A percentile compares a stretch with the other conserved stretches of the same genome.
phyloP scores from a whole-genome alignment of 129 eudicot genomes.

The Kitagawia praeruptora region DNA sequence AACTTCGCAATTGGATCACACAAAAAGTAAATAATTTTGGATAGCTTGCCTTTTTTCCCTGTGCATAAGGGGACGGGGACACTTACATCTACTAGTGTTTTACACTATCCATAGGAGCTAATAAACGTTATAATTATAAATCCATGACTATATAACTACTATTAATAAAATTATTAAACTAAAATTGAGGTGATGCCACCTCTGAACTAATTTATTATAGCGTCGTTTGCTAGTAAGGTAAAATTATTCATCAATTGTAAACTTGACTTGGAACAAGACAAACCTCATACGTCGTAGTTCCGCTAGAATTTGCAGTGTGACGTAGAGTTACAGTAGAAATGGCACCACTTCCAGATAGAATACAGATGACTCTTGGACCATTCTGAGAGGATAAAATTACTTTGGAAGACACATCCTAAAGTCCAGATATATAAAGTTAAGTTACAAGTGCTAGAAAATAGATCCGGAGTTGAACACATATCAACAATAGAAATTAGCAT shows the following conservation, averaged over 20 bases:
- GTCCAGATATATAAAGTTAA: neutral
- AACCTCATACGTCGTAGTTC: constrained; percentile 91
- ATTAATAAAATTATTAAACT: neutral
- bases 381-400: constrained; percentile 74
- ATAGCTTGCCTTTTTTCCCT: neutral
- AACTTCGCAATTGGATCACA: neutral
- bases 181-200: neutral
- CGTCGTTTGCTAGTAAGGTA: neutral
- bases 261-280: constrained; percentile 9
- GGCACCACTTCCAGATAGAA: constrained; percentile 75
- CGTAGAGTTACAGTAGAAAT: constrained; percentile 76
- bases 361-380: constrained; percentile 70
- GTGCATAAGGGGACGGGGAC: neutral
- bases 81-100: neutral
- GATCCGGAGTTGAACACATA: neutral
- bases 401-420: constrained; percentile 15
- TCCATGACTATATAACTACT: neutral
- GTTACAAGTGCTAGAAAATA: neutral
- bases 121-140: neutral
- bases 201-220: neutral
- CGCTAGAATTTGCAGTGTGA: constrained; percentile 76
- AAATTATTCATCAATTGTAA: neutral
- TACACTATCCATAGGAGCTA: neutral
- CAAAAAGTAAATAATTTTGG: neutral
- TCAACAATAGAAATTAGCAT: neutral